Conservation (phyloP, 2,329 filamentous ascomycete genomes). For the Phialophora tarda region DNA sequence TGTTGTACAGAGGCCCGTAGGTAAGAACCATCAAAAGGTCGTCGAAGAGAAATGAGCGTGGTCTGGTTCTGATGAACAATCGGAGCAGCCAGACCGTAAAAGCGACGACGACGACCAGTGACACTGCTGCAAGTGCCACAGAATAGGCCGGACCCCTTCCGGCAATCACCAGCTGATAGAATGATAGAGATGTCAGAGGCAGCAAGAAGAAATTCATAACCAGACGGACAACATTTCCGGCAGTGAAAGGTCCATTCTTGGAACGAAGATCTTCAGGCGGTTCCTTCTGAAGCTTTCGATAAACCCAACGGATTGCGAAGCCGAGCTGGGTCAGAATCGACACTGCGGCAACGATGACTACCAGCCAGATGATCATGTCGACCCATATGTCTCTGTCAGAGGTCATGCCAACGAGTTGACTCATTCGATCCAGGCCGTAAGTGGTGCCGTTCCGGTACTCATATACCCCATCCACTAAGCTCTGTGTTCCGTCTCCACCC, state of each 20-base stretch:
- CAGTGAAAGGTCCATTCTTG: slow-evolving; percentile 88
- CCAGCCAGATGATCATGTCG: slow-evolving; percentile 88
- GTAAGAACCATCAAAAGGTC: slow-evolving; percentile 86
- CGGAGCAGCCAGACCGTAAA: slow-evolving; percentile 80
- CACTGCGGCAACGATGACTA: slow-evolving; percentile 73
- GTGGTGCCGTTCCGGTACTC: slow-evolving; percentile 66
- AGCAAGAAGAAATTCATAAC: slow-evolving; percentile 92
- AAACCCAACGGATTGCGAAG: slow-evolving; percentile 77
- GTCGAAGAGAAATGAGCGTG: slow-evolving; percentile 87
- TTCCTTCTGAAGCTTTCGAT: slow-evolving; percentile 71
- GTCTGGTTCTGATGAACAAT: slow-evolving; percentile 79
- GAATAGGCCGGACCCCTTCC: slow-evolving; percentile 69
- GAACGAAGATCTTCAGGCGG: slow-evolving; percentile 84
- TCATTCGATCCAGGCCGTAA: slow-evolving; percentile 79
- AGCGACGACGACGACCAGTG: slow-evolving; percentile 72
- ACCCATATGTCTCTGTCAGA: slow-evolving; percentile 84
- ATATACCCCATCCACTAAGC: slow-evolving; percentile 85
- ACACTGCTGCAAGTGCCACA: slow-evolving; percentile 75
- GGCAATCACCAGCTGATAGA: slow-evolving; percentile 87
- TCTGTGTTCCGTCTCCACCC: slow-evolving; percentile 67
- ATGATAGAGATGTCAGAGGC: slow-evolving; percentile 82
- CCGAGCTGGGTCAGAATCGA: slow-evolving; percentile 74
- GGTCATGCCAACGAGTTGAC: slow-evolving; percentile 81
- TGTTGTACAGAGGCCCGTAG: slow-evolving; percentile 96
- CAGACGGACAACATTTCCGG: slow-evolving; percentile 80